Percentiles rank a stretch among this genome's conserved stretches.
Conservation (phyloP, 2,329 filamentous ascomycete genomes). For the Neurospora crassa region DNA sequence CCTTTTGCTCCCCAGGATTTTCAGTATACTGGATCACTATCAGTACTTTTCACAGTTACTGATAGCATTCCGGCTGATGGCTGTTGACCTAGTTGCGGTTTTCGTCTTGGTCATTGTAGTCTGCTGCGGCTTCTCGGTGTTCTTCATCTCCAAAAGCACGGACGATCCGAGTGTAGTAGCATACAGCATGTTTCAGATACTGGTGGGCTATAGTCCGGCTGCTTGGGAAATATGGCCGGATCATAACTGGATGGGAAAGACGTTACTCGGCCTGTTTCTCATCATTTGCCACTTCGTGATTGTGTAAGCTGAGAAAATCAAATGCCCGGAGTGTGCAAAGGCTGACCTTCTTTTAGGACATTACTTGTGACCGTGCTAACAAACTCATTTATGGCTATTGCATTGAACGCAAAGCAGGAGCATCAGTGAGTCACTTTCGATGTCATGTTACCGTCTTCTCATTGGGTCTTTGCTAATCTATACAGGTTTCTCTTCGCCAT, state of each 20-base stretch:
- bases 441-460: not conserved
- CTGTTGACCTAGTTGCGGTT: slow-evolving; percentile 76
- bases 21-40: slow-evolving; percentile 89
- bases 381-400: slow-evolving; percentile 92
- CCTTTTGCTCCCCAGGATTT: slow-evolving; percentile 79
- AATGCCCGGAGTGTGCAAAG: not conserved
- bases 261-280: slow-evolving; percentile 70
- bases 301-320: slow-evolving; percentile 40
- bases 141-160: slow-evolving; percentile 70
- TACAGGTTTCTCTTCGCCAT: slow-evolving; percentile 77
- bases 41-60: slow-evolving; percentile 92
- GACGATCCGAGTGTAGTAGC: slow-evolving; percentile 67
- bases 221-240: slow-evolving; percentile 79
- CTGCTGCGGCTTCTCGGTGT: slow-evolving; percentile 92
- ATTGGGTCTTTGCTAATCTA: slow-evolving; percentile 5
- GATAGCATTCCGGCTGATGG: slow-evolving; percentile 92
- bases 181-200: slow-evolving; percentile 83
- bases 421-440: slow-evolving; percentile 48
- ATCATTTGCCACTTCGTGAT: slow-evolving; percentile 94
- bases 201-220: slow-evolving; percentile 93
- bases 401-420: slow-evolving; percentile 87
- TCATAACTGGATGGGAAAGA: slow-evolving; percentile 71
- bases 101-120: slow-evolving; percentile 75
- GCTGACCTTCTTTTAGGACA: slow-evolving; percentile 38
- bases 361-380: slow-evolving; percentile 93